phyloP scores from a whole-genome alignment of 495 filamentous ascomycete genomes.

The Tuber aestivum region DNA sequence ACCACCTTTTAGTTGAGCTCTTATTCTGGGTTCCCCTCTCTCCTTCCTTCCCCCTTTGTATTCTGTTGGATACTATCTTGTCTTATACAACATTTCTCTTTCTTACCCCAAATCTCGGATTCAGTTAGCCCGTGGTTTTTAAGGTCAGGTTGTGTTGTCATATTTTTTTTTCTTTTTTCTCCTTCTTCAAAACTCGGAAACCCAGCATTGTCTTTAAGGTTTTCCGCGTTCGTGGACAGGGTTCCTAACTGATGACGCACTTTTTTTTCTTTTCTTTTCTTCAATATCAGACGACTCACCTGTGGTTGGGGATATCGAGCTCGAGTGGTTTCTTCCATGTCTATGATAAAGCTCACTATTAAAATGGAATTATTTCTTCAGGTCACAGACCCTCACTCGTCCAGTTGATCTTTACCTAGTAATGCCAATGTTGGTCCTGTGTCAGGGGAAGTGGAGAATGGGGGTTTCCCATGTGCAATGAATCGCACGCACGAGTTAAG shows the following conservation, averaged over 20 bases:
- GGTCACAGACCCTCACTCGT: not conserved
- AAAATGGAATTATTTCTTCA: not conserved
- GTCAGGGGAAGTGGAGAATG: not conserved
- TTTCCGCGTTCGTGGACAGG: not conserved
- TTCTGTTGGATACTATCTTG: not conserved
- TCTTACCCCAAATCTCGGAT: not conserved
- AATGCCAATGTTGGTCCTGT: too few relatives aligned
- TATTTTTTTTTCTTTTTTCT: too few relatives aligned
- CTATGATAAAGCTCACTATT: not conserved
- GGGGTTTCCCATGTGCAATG: too few relatives aligned
- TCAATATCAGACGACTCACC: too few relatives aligned
- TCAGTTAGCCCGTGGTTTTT: not conserved
- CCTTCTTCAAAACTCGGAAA: not conserved
- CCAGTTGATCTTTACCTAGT: not conserved
- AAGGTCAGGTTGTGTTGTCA: not conserved
- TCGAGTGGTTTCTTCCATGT: not conserved
- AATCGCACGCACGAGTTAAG: too few relatives aligned
- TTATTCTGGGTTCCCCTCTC: not conserved
- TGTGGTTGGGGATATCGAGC: not conserved
- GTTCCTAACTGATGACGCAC: not conserved
- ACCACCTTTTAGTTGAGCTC: not conserved
- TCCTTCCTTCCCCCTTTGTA: not conserved
- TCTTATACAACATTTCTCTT: not conserved
- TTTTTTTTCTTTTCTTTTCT: too few relatives aligned
- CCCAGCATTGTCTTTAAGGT: not conserved